These are phyloP conservation scores for Saccharomycodes ludwigii DNA, from an alignment of 805 yeast species.

Conservation along the genomic window DNA sequence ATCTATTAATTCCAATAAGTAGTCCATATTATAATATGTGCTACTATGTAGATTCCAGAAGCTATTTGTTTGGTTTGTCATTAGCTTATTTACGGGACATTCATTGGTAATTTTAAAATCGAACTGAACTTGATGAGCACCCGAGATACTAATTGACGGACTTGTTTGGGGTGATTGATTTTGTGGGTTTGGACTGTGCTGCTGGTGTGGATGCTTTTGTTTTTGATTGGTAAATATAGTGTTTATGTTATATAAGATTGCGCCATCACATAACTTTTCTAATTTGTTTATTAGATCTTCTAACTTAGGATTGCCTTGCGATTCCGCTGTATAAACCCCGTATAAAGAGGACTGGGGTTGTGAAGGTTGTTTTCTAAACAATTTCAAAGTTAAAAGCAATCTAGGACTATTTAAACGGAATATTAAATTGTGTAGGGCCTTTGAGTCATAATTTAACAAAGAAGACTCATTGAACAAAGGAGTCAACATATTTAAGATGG, in stretches of 20 bases:
- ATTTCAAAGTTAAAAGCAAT: conserved; percentile 15
- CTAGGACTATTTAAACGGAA: conserved; percentile 20
- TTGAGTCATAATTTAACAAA: conserved; percentile 31
- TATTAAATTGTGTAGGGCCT: conserved; percentile 30
- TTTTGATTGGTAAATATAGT: too few species aligned
- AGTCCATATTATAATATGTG: conserved; percentile 23
- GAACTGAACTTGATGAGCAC: too few species aligned
- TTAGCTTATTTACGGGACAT: conserved; percentile 19
- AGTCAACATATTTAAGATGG: conserved; percentile 28
- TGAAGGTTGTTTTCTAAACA: conserved; percentile 12
- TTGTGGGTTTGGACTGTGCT: too few species aligned
- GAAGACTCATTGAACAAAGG: conserved; percentile 31
- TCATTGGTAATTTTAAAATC: conserved; percentile 18
- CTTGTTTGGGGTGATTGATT: conserved; percentile 16
- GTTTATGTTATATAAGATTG: conserved; percentile 20
- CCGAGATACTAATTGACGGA: too few species aligned
- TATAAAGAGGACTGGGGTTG: conserved; percentile 13
- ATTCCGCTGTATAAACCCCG: conserved; percentile 21
- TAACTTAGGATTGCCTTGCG: conserved; percentile 17
- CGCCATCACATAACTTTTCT: conserved; percentile 11
- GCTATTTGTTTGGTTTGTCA: conserved; percentile 23
- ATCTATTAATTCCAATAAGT: conserved; percentile 16
- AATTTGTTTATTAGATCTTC: conserved; percentile 16
- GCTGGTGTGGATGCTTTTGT: too few species aligned
- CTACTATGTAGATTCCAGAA: conserved; percentile 26